A percentile compares a stretch with the other conserved stretches of the same genome.
phyloP scores from a whole-genome alignment of 441 rosid genomes.

The Euphorbia corollata region DNA sequence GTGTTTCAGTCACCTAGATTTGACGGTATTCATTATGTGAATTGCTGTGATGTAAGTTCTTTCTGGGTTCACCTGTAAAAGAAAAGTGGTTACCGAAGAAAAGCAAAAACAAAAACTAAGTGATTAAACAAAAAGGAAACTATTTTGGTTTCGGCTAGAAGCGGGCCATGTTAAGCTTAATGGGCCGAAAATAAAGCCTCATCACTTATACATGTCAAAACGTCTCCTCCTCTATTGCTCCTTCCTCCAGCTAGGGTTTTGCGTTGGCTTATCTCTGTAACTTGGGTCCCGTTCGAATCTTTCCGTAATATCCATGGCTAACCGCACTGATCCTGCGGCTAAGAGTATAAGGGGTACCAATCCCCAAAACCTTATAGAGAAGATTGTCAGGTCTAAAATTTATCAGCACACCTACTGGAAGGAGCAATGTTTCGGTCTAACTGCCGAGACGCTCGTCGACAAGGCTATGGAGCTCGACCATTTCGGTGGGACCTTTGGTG shows the following conservation, averaged over 20 bases:
- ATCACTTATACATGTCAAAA: background rate
- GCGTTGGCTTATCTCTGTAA: background rate
- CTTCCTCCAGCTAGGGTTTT: background rate
- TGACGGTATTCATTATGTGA: too few species aligned
- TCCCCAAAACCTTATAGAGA: conserved; percentile 89
- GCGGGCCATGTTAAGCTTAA: background rate
- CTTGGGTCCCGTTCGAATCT: background rate
- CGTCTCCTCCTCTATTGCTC: background rate
- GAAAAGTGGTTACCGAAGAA: too few species aligned
- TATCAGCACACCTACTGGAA: conserved; percentile 92
- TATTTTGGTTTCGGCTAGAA: too few species aligned
- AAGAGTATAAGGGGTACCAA: conserved; percentile 86
- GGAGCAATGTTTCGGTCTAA: conserved; percentile 86
- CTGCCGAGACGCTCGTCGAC: conserved; percentile 92
- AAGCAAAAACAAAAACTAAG: too few species aligned
- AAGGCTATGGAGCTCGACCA: conserved; percentile 97
- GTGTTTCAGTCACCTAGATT: too few species aligned
- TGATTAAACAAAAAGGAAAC: too few species aligned
- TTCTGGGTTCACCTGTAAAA: too few species aligned
- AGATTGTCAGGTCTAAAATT: conserved; percentile 72
- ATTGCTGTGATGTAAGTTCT: too few species aligned
- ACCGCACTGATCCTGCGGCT: conserved; percentile 81
- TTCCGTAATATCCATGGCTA: conserved; percentile 46
- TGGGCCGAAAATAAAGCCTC: background rate
- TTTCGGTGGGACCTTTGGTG: conserved; percentile 78